These are phyloP conservation scores for Gonapodya prolifera DNA, from an alignment of 192 early-diverging fungal genomes.

Conservation along the genomic window DNA sequence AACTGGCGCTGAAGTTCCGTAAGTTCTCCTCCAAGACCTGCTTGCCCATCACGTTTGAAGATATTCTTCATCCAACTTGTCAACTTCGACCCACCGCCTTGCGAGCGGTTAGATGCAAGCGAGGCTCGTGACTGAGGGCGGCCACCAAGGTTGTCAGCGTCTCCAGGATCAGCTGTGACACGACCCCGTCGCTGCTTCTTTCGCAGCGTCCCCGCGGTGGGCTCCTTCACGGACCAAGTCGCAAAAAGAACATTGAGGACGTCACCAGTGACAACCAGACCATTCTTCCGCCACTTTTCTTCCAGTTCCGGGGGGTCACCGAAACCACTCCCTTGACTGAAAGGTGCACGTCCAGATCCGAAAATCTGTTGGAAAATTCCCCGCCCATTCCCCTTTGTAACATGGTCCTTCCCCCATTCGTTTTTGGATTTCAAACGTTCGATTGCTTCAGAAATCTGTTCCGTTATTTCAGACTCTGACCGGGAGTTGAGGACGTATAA, in stretches of 20 bases:
- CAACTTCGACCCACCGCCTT: constrained; percentile 19
- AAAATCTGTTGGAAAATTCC: constrained; percentile 8
- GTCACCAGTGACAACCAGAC: constrained; percentile 12
- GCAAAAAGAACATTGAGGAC: constrained; percentile 8
- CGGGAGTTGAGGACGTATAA: constrained; percentile 25
- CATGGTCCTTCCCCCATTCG: background rate
- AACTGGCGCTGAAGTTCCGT: constrained; percentile 28
- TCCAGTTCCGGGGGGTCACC: constrained; percentile 1
- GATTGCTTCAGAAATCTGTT: constrained; percentile 17
- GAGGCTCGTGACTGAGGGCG: constrained; percentile 23
- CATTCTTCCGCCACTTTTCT: constrained; percentile 7
- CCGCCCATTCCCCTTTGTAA: constrained; percentile 2
- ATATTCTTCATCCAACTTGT: constrained; percentile 19
- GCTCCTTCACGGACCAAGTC: background rate
- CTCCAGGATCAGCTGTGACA: background rate
- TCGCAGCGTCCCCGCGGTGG: background rate
- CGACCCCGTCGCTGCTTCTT: constrained; percentile 2
- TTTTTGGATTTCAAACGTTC: background rate
- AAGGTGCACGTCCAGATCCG: constrained; percentile 22
- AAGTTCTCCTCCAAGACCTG: constrained; percentile 27
- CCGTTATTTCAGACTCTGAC: constrained; percentile 20
- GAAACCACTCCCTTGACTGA: constrained; percentile 9
- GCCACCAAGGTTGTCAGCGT: constrained; percentile 2
- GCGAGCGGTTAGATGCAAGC: constrained; percentile 19
- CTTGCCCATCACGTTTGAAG: constrained; percentile 30